Evolutionary conservation across 2,329 filamentous ascomycete species (phyloP), one percentile per base, ranked within the genome.

Genomic region (Fusarium sambucinum): DNA sequence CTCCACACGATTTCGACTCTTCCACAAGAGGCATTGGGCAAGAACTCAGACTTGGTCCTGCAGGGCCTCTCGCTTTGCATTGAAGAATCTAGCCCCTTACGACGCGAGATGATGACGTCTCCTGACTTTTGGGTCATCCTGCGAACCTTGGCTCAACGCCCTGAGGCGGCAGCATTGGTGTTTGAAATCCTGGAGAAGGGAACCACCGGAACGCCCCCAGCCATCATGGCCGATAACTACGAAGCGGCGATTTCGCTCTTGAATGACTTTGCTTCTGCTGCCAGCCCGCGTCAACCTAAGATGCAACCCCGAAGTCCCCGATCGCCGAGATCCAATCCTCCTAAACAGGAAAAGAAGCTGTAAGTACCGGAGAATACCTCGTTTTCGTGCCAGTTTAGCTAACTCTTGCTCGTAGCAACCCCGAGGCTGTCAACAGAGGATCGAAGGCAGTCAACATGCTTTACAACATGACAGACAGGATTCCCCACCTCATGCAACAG

Each of bases 61-160:
- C 90, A 92, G 72, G 95, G 95, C 0, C 82, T 99, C 27, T 87
- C 90, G 44, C 84, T 90, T 44, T 97, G 94, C 73, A 92, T 97
- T 69, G 89, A 91, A 52, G 88, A 91, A 62, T 89, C 93, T 1
- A 89, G 90, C 27, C 89, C 92, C 14, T 82, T 99, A 29, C 89
- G 93, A 59, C 97, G 92, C 71, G 95, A 98, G 80, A 92, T 98
- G 71, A 96, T 97, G 80, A 95, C 93, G 16, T 98, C 95, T 19
- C 96, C 96, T 0, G 96, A 99, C 76, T 98, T 99, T 78, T 99
- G 96, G 96, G 91, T 91, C 7, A 92, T 97, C 16, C 83, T 99
- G 53, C 90, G 93, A 64, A 87, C 89, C 32, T 82, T 99, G 19
- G 89, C 92, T 46, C 83, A 85, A 25, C 87, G 90, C 64, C 81